Evolutionary conservation across 768 basidiomycete species (phyloP), one percentile per base, ranked within the genome.

Genomic region (Zangia roseola): DNA sequence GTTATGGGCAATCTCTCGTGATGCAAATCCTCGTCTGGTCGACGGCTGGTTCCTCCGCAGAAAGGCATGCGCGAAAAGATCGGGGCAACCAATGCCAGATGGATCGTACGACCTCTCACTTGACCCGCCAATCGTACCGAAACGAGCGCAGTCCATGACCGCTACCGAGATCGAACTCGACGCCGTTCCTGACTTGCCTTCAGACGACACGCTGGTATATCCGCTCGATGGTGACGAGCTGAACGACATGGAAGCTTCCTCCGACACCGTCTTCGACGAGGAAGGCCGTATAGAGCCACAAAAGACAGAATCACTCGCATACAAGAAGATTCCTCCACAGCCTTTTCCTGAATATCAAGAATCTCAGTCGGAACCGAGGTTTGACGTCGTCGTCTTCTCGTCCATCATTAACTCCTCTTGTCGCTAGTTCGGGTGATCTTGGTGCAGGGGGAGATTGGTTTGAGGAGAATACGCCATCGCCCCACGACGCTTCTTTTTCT

Each of bases 41-140:
- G 50, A 50, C 16, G n/a, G 9, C n/a, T 67, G 65, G 65, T 67
- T 67, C 53, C 23, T 43, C n/a, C 49, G 60, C 45, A 62, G 65
- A 44, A 64, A 6, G 34, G 42, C 50, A 6, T 21, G 23, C 14
- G 67, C 67, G 10, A 69, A 62, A 50, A 67, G 49, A 23, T 10
- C 24, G 5, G 59, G 64, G 14, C 35, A 56, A 16, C 49, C 57
- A 6, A 34, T 69, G 19, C 20, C 43, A 4, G 31, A 47, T 16
- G 67, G 33, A 26, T 13, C 50, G 42, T 66, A 66, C 24, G 48
- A 62, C n/a, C 62, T 66, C 20, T 34, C 57, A 13, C 36, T 60
- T 2, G 49, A 52, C 33, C 45, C 13, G 5, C 26, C 23, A 24
- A 40, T 40, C 10, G 19, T 6, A 12, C 56, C 52, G n/a, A 47